Percentiles rank a stretch among this genome's conserved stretches.
Conservation (phyloP, 177 flowering plant species). For the Vitis hybrid region DNA sequence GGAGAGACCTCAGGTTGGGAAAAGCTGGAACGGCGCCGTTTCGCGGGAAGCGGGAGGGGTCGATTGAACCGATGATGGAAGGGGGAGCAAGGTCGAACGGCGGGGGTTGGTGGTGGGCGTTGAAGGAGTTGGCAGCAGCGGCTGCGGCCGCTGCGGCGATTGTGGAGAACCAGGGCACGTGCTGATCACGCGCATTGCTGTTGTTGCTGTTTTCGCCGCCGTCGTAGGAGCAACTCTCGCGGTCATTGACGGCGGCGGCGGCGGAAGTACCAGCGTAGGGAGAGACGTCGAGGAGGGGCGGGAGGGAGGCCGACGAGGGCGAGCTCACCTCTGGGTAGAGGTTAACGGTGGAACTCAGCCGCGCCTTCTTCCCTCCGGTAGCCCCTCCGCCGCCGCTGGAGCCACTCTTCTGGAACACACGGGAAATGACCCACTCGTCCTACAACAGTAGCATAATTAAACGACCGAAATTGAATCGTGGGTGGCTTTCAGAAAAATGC, state of each 20-base stretch:
- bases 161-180: constrained; percentile 70
- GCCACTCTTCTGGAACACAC: constrained; percentile 76
- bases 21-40: constrained; percentile 34
- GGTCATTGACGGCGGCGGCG: constrained; percentile 25
- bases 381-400: constrained; percentile 16
- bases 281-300: constrained; percentile 62
- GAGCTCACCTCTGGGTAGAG: constrained; percentile 49
- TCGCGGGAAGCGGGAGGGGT: constrained; percentile 17
- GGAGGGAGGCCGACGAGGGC: constrained; percentile 66
- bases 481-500: no score
- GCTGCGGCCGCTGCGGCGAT: constrained; percentile 38
- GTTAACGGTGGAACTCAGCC: constrained; percentile 12
- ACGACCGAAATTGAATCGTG: neutral
- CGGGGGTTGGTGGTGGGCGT: neutral
- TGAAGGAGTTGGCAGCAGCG: constrained; percentile 12
- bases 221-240: constrained; percentile 48
- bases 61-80: constrained; percentile 10
- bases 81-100: constrained; percentile 9
- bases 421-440: constrained; percentile 98
- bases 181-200: constrained; percentile 21
- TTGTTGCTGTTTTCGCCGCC: constrained; percentile 15
- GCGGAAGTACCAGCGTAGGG: constrained; percentile 20
- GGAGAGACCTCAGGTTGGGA: constrained; percentile 67
- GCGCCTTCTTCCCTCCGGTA: constrained; percentile 30
- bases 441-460: constrained; percentile 8